Conservation (phyloP, 257 asterid genomes). For the Primulina huaijiensis region DNA sequence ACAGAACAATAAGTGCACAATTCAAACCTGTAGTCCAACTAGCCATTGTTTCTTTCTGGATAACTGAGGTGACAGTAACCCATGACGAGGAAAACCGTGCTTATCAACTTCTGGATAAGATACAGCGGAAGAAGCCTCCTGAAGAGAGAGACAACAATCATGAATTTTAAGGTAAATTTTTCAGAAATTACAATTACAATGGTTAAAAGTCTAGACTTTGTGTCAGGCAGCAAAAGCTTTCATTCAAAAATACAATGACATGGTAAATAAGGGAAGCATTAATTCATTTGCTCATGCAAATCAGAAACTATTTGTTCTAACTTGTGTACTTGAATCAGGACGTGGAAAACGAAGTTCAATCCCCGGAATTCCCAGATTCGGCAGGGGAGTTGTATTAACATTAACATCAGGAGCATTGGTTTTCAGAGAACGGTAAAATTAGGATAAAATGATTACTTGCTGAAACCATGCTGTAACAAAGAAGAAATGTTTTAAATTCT, state of each 20-base stretch:
- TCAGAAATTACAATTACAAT: constrained; percentile 14
- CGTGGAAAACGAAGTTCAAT: neutral
- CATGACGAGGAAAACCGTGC: constrained; percentile 39
- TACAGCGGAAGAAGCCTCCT: constrained; percentile 55
- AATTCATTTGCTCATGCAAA: neutral
- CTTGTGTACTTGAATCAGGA: neutral
- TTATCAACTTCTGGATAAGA: constrained; percentile 37
- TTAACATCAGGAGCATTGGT: no score
- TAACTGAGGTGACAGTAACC: constrained; percentile 34
- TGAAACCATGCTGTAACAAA: no score
- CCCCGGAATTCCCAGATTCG: no score
- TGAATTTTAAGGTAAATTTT: neutral
- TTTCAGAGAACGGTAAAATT: neutral
- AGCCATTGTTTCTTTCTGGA: constrained; percentile 74
- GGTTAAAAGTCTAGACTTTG: neutral
- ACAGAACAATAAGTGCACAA: constrained; percentile 5
- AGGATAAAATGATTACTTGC: neutral
- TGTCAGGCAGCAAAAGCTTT: constrained; percentile 3
- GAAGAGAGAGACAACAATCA: constrained; percentile 30
- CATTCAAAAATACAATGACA: neutral
- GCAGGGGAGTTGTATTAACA: no score
- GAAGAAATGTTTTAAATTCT: neutral
- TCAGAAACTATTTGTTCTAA: neutral
- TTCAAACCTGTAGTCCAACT: constrained; percentile 75
- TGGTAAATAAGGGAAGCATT: neutral